Conservation (phyloP, 768 basidiomycete species). For the Naganishia onofrii region DNA sequence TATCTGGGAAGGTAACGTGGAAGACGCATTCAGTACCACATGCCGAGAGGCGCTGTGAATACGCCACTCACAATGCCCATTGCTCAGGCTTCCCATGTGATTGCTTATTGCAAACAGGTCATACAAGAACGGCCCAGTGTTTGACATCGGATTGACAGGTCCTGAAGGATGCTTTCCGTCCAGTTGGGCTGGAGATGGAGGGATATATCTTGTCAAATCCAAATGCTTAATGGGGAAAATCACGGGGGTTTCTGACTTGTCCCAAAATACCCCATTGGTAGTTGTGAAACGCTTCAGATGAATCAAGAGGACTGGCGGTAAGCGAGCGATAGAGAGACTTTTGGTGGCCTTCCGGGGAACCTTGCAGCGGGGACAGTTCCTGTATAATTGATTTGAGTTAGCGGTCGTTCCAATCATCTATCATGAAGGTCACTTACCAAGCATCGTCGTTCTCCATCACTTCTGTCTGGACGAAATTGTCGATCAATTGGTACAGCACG, state of each 20-base stretch:
- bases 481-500: conserved; percentile 74
- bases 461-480: conserved; percentile 85
- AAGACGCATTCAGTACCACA: neutral
- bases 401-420: conserved; percentile 3
- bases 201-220: conserved; percentile 78
- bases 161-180: conserved; percentile 53
- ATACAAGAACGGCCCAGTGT: conserved; percentile 85
- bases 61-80: conserved; percentile 81
- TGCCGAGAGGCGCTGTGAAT: conserved; percentile 15
- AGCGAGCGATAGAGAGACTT: conserved; percentile 79
- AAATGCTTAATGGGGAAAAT: conserved; percentile 72
- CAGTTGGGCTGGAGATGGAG: conserved; percentile 60
- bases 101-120: conserved; percentile 95
- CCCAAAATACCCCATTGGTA: conserved; percentile 72
- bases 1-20: conserved; percentile 62
- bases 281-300: conserved; percentile 89
- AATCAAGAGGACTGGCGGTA: conserved; percentile 88
- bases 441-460: conserved; percentile 88
- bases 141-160: conserved; percentile 66
- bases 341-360: conserved; percentile 79
- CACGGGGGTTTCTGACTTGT: conserved; percentile 92
- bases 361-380: conserved; percentile 96
- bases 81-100: conserved; percentile 88
- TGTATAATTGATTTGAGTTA: conserved; percentile 47
- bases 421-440: conserved; percentile 61